phyloP scores from a whole-genome alignment of 768 basidiomycete species.

The Coprinellus aureogranulatus region DNA sequence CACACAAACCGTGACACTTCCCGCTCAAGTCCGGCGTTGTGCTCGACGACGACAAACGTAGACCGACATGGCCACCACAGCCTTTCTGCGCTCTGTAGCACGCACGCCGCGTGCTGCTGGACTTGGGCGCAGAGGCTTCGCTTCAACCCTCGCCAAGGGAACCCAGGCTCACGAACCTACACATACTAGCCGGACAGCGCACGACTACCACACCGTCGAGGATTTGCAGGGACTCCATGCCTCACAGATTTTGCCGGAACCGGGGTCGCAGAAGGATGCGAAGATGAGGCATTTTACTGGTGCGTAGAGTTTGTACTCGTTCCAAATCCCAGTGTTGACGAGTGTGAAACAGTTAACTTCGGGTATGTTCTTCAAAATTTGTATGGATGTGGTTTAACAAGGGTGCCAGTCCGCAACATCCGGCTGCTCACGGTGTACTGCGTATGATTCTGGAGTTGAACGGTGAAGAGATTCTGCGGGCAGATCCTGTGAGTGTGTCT shows the following conservation, averaged over 20 bases:
- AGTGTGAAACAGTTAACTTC: slow-evolving; percentile 72
- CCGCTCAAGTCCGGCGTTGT: slow-evolving; percentile 5
- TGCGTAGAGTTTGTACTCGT: slow-evolving; percentile 35
- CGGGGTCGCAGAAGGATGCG: slow-evolving; percentile 64
- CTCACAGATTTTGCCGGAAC: slow-evolving; percentile 76
- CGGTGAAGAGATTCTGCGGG: slow-evolving; percentile 89
- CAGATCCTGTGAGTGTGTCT: slow-evolving; percentile 64
- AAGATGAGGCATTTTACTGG: slow-evolving; percentile 94
- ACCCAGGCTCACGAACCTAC: slow-evolving; percentile 29
- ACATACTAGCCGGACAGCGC: slow-evolving; percentile 36
- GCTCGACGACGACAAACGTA: slow-evolving; percentile 35
- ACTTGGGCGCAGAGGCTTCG: slow-evolving; percentile 32
- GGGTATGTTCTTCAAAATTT: slow-evolving; percentile 41
- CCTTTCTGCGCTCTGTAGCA: slow-evolving; percentile 62
- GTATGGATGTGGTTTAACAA: slow-evolving; percentile 1
- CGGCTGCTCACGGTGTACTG: slow-evolving; percentile 97
- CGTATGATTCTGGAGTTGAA: slow-evolving; percentile 97
- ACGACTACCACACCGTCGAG: slow-evolving; percentile 75
- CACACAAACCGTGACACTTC: slow-evolving; percentile 7
- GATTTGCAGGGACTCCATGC: slow-evolving; percentile 81
- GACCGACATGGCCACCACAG: slow-evolving; percentile 56
- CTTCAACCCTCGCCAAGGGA: slow-evolving; percentile 25
- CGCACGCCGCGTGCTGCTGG: slow-evolving; percentile 36
- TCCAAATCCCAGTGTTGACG: slow-evolving; percentile 7
- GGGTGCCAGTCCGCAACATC: slow-evolving; percentile 81